Conservation (phyloP, 2,329 filamentous ascomycete genomes). For the Alternaria hordeiaustralica region DNA sequence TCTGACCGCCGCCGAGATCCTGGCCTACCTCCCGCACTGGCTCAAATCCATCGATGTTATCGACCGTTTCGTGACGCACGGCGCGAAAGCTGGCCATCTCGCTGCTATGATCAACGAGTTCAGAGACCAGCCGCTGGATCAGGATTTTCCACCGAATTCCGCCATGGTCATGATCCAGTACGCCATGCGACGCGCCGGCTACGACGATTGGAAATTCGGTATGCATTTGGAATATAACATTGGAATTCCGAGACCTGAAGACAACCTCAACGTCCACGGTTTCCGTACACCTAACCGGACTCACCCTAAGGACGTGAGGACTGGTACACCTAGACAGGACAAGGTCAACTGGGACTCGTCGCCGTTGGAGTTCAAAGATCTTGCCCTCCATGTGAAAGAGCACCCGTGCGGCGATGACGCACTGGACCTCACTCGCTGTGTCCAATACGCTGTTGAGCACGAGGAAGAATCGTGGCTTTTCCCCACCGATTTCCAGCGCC, state of each 20-base stretch:
- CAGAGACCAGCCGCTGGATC: slow-evolving; percentile 9
- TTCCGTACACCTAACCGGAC: slow-evolving; percentile 27
- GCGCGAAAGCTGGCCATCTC: slow-evolving; percentile 16
- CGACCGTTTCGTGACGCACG: slow-evolving; percentile 30
- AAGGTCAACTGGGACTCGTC: slow-evolving; percentile 11
- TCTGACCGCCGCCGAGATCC: slow-evolving; percentile 33
- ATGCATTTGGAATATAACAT: slow-evolving; percentile 9
- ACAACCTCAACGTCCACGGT: slow-evolving; percentile 20
- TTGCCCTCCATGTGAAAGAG: slow-evolving; percentile 28
- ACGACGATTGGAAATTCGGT: slow-evolving; percentile 19
- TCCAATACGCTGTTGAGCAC: slow-evolving; percentile 29
- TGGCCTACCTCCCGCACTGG: slow-evolving; percentile 34
- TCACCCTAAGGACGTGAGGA: slow-evolving; percentile 15
- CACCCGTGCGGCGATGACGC: slow-evolving; percentile 33
- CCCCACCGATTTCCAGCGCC: slow-evolving; percentile 25
- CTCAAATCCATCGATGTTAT: slow-evolving; percentile 34
- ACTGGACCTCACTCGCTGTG: slow-evolving; percentile 37
- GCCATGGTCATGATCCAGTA: slow-evolving; percentile 29
- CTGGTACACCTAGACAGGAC: neutral
- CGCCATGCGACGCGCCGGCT: slow-evolving; percentile 26
- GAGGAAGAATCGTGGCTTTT: slow-evolving; percentile 32
- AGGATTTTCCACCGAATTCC: slow-evolving; percentile 15
- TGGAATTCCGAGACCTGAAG: slow-evolving; percentile 7
- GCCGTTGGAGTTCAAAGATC: slow-evolving; percentile 29
- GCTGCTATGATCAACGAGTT: slow-evolving; percentile 24